A percentile compares a stretch with the other conserved stretches of the same genome.
These are phyloP conservation scores for Daldinia sp. DNA, from an alignment of 2,329 filamentous ascomycete species.

Conservation along the genomic window DNA sequence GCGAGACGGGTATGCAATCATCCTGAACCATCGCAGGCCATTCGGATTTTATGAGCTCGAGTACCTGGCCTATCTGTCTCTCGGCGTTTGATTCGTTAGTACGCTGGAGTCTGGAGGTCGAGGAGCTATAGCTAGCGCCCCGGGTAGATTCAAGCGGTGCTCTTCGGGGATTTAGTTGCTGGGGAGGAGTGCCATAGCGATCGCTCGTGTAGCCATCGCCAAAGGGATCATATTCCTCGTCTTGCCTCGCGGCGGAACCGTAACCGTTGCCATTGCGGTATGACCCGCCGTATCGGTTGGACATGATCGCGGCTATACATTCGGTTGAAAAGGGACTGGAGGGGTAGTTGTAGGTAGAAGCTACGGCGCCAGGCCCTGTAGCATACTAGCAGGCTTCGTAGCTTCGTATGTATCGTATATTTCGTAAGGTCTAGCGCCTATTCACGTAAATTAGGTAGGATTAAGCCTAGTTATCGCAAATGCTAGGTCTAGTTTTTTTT, in stretches of 20 bases:
- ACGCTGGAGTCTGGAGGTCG: constrained; percentile 44
- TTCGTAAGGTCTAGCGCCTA: not conserved
- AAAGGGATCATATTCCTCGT: constrained; percentile 65
- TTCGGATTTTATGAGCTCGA: constrained; percentile 86
- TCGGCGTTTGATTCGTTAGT: constrained; percentile 61
- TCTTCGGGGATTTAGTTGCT: constrained; percentile 48
- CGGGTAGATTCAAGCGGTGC: constrained; percentile 50
- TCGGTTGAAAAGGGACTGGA: constrained; percentile 29
- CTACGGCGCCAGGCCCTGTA: constrained; percentile 15
- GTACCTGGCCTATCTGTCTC: constrained; percentile 71
- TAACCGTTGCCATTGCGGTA: constrained; percentile 61
- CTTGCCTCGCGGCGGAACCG: constrained; percentile 57
- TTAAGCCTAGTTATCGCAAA: not conserved
- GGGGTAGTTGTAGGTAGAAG: constrained; percentile 11
- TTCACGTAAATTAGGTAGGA: not conserved
- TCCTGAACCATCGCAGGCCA: constrained; percentile 93
- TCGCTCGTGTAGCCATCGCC: constrained; percentile 61
- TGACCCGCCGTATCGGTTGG: constrained; percentile 63
- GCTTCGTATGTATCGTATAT: not conserved
- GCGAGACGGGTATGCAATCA: constrained; percentile 91
- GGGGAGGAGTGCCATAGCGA: constrained; percentile 54
- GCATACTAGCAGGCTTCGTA: constrained; percentile 15
- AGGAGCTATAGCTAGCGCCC: constrained; percentile 46
- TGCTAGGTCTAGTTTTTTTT: not conserved
- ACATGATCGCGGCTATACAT: constrained; percentile 57